Percentiles rank a stretch among this genome's conserved stretches.
These are phyloP conservation scores for Phascolomyces articulosus DNA, from an alignment of 371 early-diverging fungal genomes.

Conservation along the genomic window DNA sequence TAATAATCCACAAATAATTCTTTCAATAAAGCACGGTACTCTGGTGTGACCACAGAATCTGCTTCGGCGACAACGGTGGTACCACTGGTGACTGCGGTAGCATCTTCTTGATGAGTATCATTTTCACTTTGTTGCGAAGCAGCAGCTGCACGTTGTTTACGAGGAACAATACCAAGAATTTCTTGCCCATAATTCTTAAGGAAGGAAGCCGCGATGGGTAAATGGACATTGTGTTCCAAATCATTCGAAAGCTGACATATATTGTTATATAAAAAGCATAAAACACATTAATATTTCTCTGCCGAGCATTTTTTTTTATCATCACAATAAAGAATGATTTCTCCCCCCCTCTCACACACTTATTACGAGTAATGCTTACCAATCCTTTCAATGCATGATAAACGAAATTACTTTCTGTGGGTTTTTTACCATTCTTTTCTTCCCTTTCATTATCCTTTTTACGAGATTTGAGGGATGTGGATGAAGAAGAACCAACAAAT, in stretches of 20 bases:
- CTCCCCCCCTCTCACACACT: too few relatives aligned
- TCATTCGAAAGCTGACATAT: conserved; percentile 43
- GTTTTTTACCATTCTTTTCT: conserved; percentile 15
- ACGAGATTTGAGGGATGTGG: conserved; percentile 17
- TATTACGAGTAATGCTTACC: too few relatives aligned
- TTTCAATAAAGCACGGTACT: conserved; percentile 58
- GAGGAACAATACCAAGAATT: conserved; percentile 54
- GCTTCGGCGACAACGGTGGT: too few relatives aligned
- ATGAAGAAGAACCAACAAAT: conserved; percentile 35
- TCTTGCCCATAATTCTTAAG: conserved; percentile 69
- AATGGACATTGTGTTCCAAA: conserved; percentile 64
- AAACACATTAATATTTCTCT: not conserved
- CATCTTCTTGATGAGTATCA: conserved; percentile 37
- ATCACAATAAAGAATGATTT: too few relatives aligned
- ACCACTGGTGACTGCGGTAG: conserved; percentile 4
- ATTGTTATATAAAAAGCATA: not conserved
- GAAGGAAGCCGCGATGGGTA: conserved; percentile 79
- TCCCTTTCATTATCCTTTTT: conserved; percentile 25
- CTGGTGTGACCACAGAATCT: conserved; percentile 46
- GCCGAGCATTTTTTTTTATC: too few relatives aligned
- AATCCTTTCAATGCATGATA: conserved; percentile 44
- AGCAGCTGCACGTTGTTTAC: conserved; percentile 55
- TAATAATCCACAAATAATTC: conserved; percentile 71
- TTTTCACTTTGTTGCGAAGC: too few relatives aligned
- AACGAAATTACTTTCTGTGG: conserved; percentile 31